Conservation (phyloP, 441 rosid species). For the Pelargonium australe region DNA sequence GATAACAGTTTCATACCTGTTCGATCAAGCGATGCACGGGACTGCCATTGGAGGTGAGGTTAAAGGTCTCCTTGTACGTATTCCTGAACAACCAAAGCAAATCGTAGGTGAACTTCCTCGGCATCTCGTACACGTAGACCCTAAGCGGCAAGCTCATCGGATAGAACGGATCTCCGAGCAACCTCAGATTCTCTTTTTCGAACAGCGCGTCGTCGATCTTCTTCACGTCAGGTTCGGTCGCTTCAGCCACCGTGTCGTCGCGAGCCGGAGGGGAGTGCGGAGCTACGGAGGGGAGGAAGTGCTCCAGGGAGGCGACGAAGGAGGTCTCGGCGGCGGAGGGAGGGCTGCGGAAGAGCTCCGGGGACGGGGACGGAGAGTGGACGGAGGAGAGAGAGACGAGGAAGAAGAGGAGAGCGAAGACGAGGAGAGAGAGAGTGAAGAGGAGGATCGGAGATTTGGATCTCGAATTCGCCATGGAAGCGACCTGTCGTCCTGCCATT, state of each 20-base stretch:
- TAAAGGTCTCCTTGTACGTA: constrained; percentile 61
- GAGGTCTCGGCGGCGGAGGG: constrained; percentile 43
- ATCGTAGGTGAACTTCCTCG: constrained; percentile 73
- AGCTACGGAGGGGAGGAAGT: constrained; percentile 37
- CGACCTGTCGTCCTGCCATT: background rate
- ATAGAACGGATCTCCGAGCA: constrained; percentile 39
- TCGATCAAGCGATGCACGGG: constrained; percentile 95
- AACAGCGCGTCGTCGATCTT: constrained; percentile 42
- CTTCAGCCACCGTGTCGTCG: constrained; percentile 36
- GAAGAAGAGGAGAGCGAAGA: constrained; percentile 28
- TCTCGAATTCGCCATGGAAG: constrained; percentile 16
- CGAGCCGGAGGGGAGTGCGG: constrained; percentile 17
- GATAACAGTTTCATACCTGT: constrained; percentile 38
- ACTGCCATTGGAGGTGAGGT: constrained; percentile 91
- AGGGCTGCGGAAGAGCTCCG: background rate
- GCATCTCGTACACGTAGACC: constrained; percentile 92
- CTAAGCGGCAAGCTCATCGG: constrained; percentile 52
- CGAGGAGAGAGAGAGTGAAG: constrained; percentile 30
- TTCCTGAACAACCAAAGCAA: constrained; percentile 65
- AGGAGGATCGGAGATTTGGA: constrained; percentile 43
- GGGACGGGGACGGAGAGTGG: constrained; percentile 10
- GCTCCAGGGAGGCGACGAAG: constrained; percentile 58
- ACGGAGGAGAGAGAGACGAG: constrained; percentile 24
- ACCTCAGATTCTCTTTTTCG: constrained; percentile 37
- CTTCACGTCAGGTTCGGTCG: constrained; percentile 28